Evolutionary conservation across 2,329 filamentous ascomycete genomes (phyloP).

Genomic region (Aspergillus sp.): DNA sequence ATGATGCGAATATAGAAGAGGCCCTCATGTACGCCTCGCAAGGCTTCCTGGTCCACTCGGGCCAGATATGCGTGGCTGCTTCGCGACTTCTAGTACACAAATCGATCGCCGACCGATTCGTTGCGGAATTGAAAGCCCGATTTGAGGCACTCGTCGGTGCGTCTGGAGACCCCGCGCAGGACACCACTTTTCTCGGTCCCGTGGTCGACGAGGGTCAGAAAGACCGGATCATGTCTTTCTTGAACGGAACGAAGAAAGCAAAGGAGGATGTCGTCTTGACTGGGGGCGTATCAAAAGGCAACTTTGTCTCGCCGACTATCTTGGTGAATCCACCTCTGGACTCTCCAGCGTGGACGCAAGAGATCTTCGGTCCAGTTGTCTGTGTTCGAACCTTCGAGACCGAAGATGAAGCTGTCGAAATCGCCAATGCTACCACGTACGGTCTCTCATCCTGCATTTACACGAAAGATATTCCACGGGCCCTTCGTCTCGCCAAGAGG

Average conservation of each 20-base stretch:
- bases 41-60: constrained; percentile 16
- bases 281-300: constrained; percentile 5
- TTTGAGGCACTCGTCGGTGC: constrained; percentile 5
- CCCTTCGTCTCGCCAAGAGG: constrained; percentile 6
- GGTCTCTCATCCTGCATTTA: constrained; percentile 9
- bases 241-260: constrained; percentile 5
- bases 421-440: constrained; percentile 7
- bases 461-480: constrained; percentile 6
- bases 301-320: constrained; percentile 12
- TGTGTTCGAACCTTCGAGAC: constrained; percentile 8
- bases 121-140: constrained; percentile 6
- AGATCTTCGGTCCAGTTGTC: constrained; percentile 11
- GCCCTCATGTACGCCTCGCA: constrained; percentile 12
- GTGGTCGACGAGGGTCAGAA: constrained; percentile 10
- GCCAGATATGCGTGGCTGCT: constrained; percentile 22
- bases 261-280: constrained; percentile 2
- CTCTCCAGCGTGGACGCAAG: constrained; percentile 6
- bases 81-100: constrained; percentile 22
- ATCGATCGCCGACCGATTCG: constrained; percentile 14
- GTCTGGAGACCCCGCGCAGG: neutral
- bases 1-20: constrained; percentile 28
- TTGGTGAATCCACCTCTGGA: constrained; percentile 4
- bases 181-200: constrained; percentile 6
- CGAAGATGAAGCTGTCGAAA: constrained; percentile 7
- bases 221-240: constrained; percentile 8